Evolutionary conservation across 2,329 filamentous ascomycete genomes (phyloP).

Genomic region (Fusarium decemcellulare): DNA sequence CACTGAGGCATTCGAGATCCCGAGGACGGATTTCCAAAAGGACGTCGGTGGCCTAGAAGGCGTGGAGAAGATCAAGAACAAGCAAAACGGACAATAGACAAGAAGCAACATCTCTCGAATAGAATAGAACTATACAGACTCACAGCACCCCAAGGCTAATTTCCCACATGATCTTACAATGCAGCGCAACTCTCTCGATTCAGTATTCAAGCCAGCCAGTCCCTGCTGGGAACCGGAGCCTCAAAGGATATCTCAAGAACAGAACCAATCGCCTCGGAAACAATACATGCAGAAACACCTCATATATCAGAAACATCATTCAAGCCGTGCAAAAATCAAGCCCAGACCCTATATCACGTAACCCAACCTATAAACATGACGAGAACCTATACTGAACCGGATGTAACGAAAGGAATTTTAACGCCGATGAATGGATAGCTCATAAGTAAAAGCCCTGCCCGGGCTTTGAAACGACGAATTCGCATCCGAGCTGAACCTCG

Average conservation of each 20-base stretch:
- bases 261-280: constrained; percentile 12
- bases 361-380: constrained; percentile 11
- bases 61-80: constrained; percentile 64
- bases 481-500: constrained; percentile 79
- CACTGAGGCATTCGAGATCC: constrained; percentile 80
- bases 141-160: background rate
- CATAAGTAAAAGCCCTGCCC: constrained; percentile 73
- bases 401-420: constrained; percentile 17
- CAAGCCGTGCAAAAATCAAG: constrained; percentile 23
- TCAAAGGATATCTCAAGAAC: constrained; percentile 10
- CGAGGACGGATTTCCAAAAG: constrained; percentile 70
- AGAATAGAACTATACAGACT: constrained; percentile 20
- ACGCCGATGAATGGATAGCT: constrained; percentile 23
- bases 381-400: constrained; percentile 20
- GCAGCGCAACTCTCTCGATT: constrained; percentile 7
- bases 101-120: constrained; percentile 13
- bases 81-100: constrained; percentile 28
- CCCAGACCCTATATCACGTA: constrained; percentile 15
- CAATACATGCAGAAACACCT: constrained; percentile 1
- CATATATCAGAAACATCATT: constrained; percentile 10
- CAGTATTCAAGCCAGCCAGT: constrained; percentile 2
- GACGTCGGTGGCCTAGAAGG: constrained; percentile 68
- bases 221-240: background rate
- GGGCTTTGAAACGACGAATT: constrained; percentile 79
- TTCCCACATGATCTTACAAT: background rate